Evolutionary conservation across 495 filamentous ascomycete genomes (phyloP), one percentile per base, ranked within the genome.

Genomic region (Extremus antarcticus): DNA sequence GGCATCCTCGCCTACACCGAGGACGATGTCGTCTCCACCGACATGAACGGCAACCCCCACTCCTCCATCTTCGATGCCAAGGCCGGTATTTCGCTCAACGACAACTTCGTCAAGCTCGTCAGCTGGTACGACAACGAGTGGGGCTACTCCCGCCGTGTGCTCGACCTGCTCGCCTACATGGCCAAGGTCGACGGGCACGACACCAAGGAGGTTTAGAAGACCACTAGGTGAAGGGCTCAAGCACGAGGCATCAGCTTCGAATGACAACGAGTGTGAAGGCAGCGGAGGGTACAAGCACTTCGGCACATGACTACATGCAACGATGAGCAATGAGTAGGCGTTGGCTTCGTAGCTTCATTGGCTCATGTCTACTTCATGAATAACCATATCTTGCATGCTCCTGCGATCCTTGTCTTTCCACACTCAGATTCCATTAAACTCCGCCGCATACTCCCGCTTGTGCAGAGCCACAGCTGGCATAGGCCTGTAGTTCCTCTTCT

Each of bases 61-160:
- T 95, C 90, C 59, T 95, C 89, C 74, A 92, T 98, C 82, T 96
- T 98, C 75, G 92, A 98, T 74, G 91, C 91, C 72, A 95, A 95
- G 86, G 92, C 92, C 49, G 92, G 92, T 82, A 97, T 98, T 73
- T 85, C 90, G 62, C 83, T 98, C 57, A 98, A 98, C 83, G 71
- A 86, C 62, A 87, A 97, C 81, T 98, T 98, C 76, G 83, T 97
- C 80, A 98, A 98, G 85, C 80, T 98, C 40, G 83, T 98, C 70
- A 82, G 84, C 66, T 98, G 92, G 92, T 98, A 98, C 78, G 91
- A 96, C 81, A 88, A 88, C 74, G 85, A 88, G 76, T 87, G 85
- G 84, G 92, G 91, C 65, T 98, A 98, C 85, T 94, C 87, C 73
- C 90, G 89, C 77, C 92, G 92, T 85, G 94, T 97, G 60, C 80